Evolutionary conservation across 148 eudicot genomes (phyloP), one percentile per base, ranked within the genome.

Genomic region (Oxyria digyna): DNA sequence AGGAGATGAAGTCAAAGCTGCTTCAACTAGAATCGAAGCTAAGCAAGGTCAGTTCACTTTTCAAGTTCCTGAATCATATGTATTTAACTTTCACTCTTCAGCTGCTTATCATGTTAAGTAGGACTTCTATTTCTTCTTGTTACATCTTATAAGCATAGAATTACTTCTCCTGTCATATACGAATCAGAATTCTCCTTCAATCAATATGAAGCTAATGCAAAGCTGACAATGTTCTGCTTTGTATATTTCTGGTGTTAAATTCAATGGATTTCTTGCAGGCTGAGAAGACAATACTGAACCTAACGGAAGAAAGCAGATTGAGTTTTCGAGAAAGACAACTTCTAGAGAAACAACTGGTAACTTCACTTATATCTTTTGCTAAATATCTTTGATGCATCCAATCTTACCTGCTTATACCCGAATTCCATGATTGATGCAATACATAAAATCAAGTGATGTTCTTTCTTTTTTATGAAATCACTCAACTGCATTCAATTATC

Each of bases 281-380:
- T 69, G 81, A 83, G 71, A 64, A 38, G 54, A 87, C 82, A 18
- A 89, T 87, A 49, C 33, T 80, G 23, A 87, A 83, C 74, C 71
- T 89, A 62, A 79, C 79, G 45, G 96, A 84, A 70, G 94, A 92
- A 71, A 89, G 83, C 78, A 81, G 77, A 74, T 73, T 72, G 65
- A 75, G 81, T 64, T 45, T 78, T 49, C 83, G 80, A 73, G 91
- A 89, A 67, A 81, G 77, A 72, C 87, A 83, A 65, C 67, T 67
- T 20, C 73, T 87, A 68, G 83, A 77, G 76, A 81, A 84, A 76
- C 89, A 92, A 78, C 75, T 85, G 93, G 98, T 92, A 78, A 66
- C 42, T 66, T 37, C 12, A 1, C 14, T 66, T 21, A 37, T 0
- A 10, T 35, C 23, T 41, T 18, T 66, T 6, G 45, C 29, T 46